Percentiles rank a stretch among this genome's conserved stretches.
These are phyloP conservation scores for Candolleomyces aberdarensis DNA, from an alignment of 768 basidiomycete genomes.

Conservation along the genomic window DNA sequence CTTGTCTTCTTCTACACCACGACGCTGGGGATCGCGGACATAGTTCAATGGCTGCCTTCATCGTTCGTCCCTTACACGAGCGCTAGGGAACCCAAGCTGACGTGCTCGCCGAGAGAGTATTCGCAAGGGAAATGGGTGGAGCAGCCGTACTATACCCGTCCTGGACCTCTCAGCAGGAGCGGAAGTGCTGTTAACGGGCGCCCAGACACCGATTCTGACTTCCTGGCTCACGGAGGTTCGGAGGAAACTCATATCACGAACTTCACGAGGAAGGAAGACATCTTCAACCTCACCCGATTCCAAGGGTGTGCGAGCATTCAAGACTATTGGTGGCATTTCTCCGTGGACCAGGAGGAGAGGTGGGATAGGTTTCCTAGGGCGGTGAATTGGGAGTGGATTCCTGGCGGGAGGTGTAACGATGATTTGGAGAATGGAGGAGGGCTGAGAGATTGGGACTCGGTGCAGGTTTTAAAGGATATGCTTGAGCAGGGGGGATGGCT, in stretches of 20 bases:
- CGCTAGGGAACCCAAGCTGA: too few species aligned
- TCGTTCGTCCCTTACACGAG: too few species aligned
- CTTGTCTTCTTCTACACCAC: too few species aligned
- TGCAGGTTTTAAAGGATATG: too few species aligned
- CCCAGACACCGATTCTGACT: not conserved
- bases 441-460: too few species aligned
- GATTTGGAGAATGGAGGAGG: too few species aligned
- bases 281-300: constrained; percentile 50
- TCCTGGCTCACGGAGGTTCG: constrained; percentile 1
- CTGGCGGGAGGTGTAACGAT: constrained; percentile 36
- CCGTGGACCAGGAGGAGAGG: constrained; percentile 42
- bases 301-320: constrained; percentile 61
- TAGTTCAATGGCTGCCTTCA: too few species aligned
- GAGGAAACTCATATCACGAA: constrained; percentile 18
- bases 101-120: constrained; percentile 5
- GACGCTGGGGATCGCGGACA: too few species aligned
- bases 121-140: constrained; percentile 29
- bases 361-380: constrained; percentile 54
- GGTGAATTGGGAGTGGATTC: constrained; percentile 52
- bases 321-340: constrained; percentile 64
- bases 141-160: constrained; percentile 14
- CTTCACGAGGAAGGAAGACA: constrained; percentile 41
- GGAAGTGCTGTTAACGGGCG: too few species aligned
- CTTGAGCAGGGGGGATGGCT: too few species aligned
- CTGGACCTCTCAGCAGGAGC: constrained; percentile 19